These are phyloP conservation scores for Plasmopara viticola DNA, from an alignment of 352 stramenopile species.

Conservation along the genomic window DNA sequence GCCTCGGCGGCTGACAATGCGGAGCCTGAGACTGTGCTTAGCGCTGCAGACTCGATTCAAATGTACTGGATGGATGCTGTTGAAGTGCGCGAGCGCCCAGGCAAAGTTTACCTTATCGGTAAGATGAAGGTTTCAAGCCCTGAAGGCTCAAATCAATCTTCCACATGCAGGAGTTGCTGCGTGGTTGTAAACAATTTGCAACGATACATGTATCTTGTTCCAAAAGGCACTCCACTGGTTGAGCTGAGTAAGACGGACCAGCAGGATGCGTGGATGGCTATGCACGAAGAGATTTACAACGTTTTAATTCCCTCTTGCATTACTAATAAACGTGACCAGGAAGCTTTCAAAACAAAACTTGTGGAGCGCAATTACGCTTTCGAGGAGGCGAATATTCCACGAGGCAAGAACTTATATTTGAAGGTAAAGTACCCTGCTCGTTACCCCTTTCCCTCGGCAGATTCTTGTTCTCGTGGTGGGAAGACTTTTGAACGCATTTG, in stretches of 20 bases:
- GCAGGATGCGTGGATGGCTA: constrained; percentile 77
- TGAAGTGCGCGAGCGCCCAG: constrained; percentile 90
- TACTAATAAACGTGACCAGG: constrained; percentile 59
- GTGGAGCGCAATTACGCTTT: constrained; percentile 98
- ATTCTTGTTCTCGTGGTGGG: constrained; percentile 85
- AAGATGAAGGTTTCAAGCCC: constrained; percentile 80
- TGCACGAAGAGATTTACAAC: constrained; percentile 88
- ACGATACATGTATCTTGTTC: constrained; percentile 94
- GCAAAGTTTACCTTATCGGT: constrained; percentile 96
- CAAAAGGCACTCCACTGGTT: constrained; percentile 38
- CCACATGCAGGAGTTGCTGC: constrained; percentile 92
- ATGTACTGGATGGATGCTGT: constrained; percentile 97
- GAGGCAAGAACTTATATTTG: constrained; percentile 93
- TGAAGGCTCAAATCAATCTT: constrained; percentile 24
- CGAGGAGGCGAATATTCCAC: constrained; percentile 92
- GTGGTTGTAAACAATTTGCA: constrained; percentile 94
- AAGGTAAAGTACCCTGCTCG: constrained; percentile 97
- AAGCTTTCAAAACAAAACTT: constrained; percentile 91
- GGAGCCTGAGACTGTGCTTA: constrained; percentile 28
- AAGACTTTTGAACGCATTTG: constrained; percentile 94
- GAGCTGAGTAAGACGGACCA: constrained; percentile 91
- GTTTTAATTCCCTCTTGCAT: constrained; percentile 87
- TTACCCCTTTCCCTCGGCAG: constrained; percentile 77
- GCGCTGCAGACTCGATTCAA: constrained; percentile 70
- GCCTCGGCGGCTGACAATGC: constrained; percentile 12